phyloP scores from a whole-genome alignment of 2,329 filamentous ascomycete species.

The Trichoderma sp. region DNA sequence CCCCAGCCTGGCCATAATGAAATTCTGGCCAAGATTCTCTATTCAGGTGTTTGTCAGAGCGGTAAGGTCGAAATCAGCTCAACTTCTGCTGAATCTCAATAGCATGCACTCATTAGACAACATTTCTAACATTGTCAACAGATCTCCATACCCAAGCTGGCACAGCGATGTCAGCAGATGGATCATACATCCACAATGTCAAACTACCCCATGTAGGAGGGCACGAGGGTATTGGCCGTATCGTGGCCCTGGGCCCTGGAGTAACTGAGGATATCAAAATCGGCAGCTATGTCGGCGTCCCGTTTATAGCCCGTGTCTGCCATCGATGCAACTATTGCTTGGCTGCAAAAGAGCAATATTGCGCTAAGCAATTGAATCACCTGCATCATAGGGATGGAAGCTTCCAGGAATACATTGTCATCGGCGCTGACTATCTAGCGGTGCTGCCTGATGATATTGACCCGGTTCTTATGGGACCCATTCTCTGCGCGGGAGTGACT shows the following conservation, averaged over 20 bases:
- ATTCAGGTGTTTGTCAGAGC: slow-evolving; percentile 28
- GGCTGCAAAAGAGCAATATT: slow-evolving; percentile 27
- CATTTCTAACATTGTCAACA: not conserved
- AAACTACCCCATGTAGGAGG: slow-evolving; percentile 29
- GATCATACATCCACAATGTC: slow-evolving; percentile 24
- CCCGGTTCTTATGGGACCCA: slow-evolving; percentile 21
- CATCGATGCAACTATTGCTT: slow-evolving; percentile 26
- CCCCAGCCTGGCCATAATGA: slow-evolving; percentile 28
- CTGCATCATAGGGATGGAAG: slow-evolving; percentile 29
- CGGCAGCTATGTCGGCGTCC: slow-evolving; percentile 26
- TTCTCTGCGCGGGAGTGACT: slow-evolving; percentile 28
- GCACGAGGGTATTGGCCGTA: slow-evolving; percentile 26
- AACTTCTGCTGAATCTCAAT: not conserved
- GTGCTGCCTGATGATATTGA: slow-evolving; percentile 27
- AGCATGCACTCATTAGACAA: not conserved
- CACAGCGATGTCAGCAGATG: slow-evolving; percentile 18
- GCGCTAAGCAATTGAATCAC: slow-evolving; percentile 28
- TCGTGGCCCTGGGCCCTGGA: slow-evolving; percentile 25
- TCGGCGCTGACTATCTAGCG: slow-evolving; percentile 25
- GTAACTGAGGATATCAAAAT: slow-evolving; percentile 26
- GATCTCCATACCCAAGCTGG: slow-evolving; percentile 28
- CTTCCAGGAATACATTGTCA: slow-evolving; percentile 28
- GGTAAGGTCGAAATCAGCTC: slow-evolving; percentile 14
- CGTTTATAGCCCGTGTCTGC: slow-evolving; percentile 25
- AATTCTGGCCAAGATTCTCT: slow-evolving; percentile 28